Evolutionary conservation across 208 protist species (phyloP).

Genomic region (Endotrypanum monterogeii): DNA sequence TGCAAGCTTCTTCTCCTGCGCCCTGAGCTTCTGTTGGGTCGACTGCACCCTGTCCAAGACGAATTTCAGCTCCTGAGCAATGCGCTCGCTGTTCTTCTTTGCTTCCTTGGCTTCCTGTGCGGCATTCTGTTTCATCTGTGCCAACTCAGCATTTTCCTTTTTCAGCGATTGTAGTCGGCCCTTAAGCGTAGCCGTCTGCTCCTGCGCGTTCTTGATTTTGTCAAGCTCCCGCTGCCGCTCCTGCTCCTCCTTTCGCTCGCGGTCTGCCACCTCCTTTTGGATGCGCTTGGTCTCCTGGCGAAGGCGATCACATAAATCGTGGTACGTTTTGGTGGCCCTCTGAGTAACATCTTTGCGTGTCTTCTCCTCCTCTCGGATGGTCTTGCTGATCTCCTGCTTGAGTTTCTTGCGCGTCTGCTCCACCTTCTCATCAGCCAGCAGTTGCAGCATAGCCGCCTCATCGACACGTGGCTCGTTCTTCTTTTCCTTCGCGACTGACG

Average conservation of each 20-base stretch:
- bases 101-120: conserved; percentile 61
- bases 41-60: conserved; percentile 52
- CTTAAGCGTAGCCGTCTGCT: conserved; percentile 76
- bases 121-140: conserved; percentile 60
- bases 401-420: conserved; percentile 77
- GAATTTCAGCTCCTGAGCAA: conserved; percentile 56
- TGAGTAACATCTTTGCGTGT: conserved; percentile 83
- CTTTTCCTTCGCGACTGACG: conserved; percentile 55
- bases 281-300: conserved; percentile 76
- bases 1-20: conserved; percentile 68
- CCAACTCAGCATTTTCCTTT: conserved; percentile 59
- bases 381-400: conserved; percentile 78
- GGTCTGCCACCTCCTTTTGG: conserved; percentile 70
- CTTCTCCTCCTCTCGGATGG: conserved; percentile 82
- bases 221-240: conserved; percentile 78
- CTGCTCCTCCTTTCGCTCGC: conserved; percentile 79
- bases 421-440: conserved; percentile 80
- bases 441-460: conserved; percentile 65
- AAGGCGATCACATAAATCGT: conserved; percentile 73
- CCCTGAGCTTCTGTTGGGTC: conserved; percentile 53
- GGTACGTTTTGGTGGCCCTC: conserved; percentile 59
- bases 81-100: conserved; percentile 58
- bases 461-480: conserved; percentile 67
- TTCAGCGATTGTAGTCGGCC: conserved; percentile 62
- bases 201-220: conserved; percentile 72